Evolutionary conservation across 164 flowering plant species (phyloP), one percentile per base, ranked within the genome.

Genomic region (Vitis labrusca): DNA sequence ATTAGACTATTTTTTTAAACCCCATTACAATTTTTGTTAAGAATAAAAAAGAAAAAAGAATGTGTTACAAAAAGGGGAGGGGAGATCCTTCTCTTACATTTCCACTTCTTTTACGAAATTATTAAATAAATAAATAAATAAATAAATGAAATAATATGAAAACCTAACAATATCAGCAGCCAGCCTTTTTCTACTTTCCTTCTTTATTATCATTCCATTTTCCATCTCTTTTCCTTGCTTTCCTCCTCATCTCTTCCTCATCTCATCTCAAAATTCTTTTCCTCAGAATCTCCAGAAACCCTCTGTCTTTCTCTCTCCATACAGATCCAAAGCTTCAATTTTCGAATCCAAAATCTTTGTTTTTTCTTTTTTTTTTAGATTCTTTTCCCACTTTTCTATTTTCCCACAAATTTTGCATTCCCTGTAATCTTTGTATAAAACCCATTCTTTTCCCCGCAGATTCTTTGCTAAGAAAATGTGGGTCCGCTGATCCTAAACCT

Each of bases 281-380:
- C 23, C 67, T 13, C 47, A 65, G 74, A 71, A 37, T 17, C 48
- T 61, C 23, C 19, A 30, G 32, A 55, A 67, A 59, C 16, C 56
- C 16, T 65, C 9, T 74, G 62, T 59, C 77, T 50, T 23, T 14
- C 56, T 44, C 23, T 63, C 32, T 37, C 44, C 44, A 6, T 37
- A 37, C 67, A 32, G 68, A 76, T 67, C 74, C 65, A 37, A 57
- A 67, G 59, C 32, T 67, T 61, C 30, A 37, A 37, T 50, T 60
- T 47, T 17, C 54, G 32, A 51, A 59, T 27, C 59, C 8, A 29
- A 15, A 9, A 57, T 49, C 57, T 19, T 19, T 19, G 23, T 19
- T 19, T 19, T 19, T 19, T 19, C 47, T 16, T 56, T 55, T 73
- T 0, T 23, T 65, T 30, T n/a, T 53, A 37, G 66, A 65, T 70